Evolutionary conservation across 108 stramenopile genomes (phyloP), one percentile per base, ranked within the genome.

Genomic region (Parietichytrium sp.): DNA sequence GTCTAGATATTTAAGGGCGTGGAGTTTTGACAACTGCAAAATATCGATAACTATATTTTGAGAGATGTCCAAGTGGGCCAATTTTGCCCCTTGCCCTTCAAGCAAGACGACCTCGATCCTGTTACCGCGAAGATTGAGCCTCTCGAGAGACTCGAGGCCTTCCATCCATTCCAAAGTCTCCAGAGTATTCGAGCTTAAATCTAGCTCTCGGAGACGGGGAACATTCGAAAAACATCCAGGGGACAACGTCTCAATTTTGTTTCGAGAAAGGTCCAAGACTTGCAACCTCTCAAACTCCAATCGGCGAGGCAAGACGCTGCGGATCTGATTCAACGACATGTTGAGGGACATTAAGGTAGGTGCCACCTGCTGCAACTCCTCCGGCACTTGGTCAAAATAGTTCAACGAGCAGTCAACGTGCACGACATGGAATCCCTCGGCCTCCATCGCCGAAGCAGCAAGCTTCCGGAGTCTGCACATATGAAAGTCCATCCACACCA

Each of bases 321-420:
- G 33, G 33, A 72, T 72, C 42, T 72, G 61, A 25, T 72, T 72
- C 0, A 72, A n/a, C 13, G 61, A 72, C 8, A 72, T 33, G 20
- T 72, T 42, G 6, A 72, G 42, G 20, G 38, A 45, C 10, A 33
- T 33, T n/a, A 72, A 42, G 20, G 23, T 6, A 23, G 4, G 12
- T 33, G 38, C 61, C 23, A 33, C 36, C 16, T 33, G 15, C 38
- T 72, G 38, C 0, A 72, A 10, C 15, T 10, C 61, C n/a, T 27
- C 10, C 1, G 61, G 61, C 3, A 72, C 20, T 12, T 38, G 10
- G 6, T 72, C 38, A 72, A 72, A 72, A 42, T 72, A 72, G 61
- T 72, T 72, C 23, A 72, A 42, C 42, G 61, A 72, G 42, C 38
- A 33, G 20, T 72, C 61, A n/a, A 72, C 20, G 42, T 72, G 61